These are phyloP conservation scores for Ophiostoma montium DNA, from an alignment of 2,329 filamentous ascomycete species.

Conservation along the genomic window DNA sequence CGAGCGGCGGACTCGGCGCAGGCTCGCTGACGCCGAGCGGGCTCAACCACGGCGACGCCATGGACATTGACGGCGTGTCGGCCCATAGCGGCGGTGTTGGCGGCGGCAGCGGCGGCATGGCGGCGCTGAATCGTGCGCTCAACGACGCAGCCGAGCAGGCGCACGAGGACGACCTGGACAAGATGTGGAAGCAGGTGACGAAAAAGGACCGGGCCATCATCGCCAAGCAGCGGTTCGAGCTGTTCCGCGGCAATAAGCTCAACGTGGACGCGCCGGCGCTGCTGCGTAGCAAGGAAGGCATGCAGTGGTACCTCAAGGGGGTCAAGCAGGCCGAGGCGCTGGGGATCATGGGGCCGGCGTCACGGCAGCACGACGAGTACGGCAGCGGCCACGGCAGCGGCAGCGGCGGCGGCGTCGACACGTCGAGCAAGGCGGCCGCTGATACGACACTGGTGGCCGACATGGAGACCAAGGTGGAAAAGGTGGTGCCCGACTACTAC, in stretches of 20 bases:
- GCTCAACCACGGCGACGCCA: slow-evolving; percentile 60
- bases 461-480: slow-evolving; percentile 78
- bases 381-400: slow-evolving; percentile 19
- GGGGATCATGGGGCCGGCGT: slow-evolving; percentile 24
- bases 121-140: slow-evolving; percentile 44
- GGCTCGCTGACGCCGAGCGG: slow-evolving; percentile 59
- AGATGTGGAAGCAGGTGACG: slow-evolving; percentile 97
- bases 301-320: slow-evolving; percentile 75
- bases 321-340: slow-evolving; percentile 52
- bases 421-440: slow-evolving; percentile 31
- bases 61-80: slow-evolving; percentile 73
- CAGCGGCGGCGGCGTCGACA: too few species aligned
- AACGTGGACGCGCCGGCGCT: slow-evolving; percentile 81
- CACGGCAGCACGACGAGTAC: slow-evolving; percentile 15
- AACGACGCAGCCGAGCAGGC: slow-evolving; percentile 57
- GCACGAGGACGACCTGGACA: slow-evolving; percentile 88
- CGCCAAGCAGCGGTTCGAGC: slow-evolving; percentile 69
- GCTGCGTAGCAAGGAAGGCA: slow-evolving; percentile 69
- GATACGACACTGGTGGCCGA: slow-evolving; percentile 73
- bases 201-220: slow-evolving; percentile 86
- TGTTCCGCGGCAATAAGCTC: slow-evolving; percentile 75
- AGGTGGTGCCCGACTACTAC: slow-evolving; percentile 86
- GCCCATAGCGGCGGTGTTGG: slow-evolving; percentile 52
- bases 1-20: slow-evolving; percentile 20
- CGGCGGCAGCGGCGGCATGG: slow-evolving; percentile 36